Conservation (phyloP, 805 yeast species). For the Clavispora asparagi region DNA sequence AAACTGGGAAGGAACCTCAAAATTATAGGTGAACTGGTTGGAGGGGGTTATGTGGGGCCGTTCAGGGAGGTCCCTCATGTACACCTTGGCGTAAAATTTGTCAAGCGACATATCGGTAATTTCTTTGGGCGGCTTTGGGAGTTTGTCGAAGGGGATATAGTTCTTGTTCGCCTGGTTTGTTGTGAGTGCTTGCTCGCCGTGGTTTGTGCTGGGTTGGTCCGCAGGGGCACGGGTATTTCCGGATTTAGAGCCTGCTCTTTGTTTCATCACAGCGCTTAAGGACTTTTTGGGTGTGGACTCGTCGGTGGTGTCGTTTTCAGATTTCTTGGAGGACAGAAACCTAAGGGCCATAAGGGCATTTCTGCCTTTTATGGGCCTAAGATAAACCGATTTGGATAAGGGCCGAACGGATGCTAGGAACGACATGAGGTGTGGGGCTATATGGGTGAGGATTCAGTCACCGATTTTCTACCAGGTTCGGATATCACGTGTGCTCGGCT, state of each 20-base stretch:
- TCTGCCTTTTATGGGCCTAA: not conserved
- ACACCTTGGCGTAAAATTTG: conserved; percentile 11
- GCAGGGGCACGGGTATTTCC: not conserved
- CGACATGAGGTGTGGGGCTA: not conserved
- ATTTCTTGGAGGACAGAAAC: conserved; percentile 13
- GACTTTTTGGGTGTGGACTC: conserved; percentile 5
- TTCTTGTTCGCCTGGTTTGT: conserved; percentile 2
- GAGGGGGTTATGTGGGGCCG: conserved; percentile 2
- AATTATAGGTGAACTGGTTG: conserved; percentile 1
- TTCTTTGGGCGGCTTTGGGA: conserved; percentile 26
- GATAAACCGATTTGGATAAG: not conserved
- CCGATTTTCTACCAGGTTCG: not conserved
- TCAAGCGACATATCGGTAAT: conserved; percentile 10
- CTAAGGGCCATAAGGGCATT: conserved; percentile 4
- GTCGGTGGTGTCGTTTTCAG: conserved; percentile 7
- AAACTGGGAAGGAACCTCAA: conserved; percentile 10
- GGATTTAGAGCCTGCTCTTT: not conserved
- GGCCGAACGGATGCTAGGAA: not conserved
- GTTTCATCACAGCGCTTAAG: conserved; percentile 3
- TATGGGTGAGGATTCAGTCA: not conserved
- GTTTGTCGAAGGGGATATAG: conserved; percentile 25
- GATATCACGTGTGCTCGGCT: not conserved
- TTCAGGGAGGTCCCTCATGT: conserved; percentile 7
- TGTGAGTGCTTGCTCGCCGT: conserved; percentile 3
- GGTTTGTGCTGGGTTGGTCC: not conserved